phyloP scores from a whole-genome alignment of 306 rosid genomes.

The Calophaca sinica region DNA sequence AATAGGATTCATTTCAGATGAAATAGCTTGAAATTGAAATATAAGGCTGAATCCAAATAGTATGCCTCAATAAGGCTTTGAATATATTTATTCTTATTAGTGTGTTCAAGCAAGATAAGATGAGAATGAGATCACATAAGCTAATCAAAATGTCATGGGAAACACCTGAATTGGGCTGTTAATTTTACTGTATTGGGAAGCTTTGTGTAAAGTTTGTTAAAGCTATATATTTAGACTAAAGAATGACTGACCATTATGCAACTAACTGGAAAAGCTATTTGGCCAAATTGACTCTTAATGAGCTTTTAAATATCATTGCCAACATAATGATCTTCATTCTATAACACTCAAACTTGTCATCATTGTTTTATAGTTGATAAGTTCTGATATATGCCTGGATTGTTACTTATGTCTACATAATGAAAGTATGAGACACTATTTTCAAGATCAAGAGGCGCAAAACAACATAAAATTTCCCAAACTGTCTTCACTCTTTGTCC shows the following conservation, averaged over 20 bases:
- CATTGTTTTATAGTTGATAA: slow-evolving; percentile 17
- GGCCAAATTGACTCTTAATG: slow-evolving; percentile 25
- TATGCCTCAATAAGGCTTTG: neutral
- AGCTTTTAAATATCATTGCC: slow-evolving; percentile 13
- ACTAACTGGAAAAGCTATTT: neutral
- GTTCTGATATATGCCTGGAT: neutral
- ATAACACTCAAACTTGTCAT: slow-evolving; percentile 8
- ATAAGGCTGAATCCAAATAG: neutral
- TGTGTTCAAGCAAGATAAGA: slow-evolving; percentile 1
- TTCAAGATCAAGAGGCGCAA: slow-evolving; percentile 21
- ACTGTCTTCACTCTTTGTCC: neutral
- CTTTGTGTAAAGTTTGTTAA: slow-evolving; percentile 2
- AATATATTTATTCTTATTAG: neutral
- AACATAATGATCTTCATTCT: slow-evolving; percentile 5
- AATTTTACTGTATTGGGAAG: slow-evolving; percentile 10
- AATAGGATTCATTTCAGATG: neutral
- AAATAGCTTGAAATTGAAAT: neutral
- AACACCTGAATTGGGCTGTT: neutral
- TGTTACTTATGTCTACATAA: neutral
- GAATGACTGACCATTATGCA: neutral
- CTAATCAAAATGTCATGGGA: slow-evolving; percentile 15
- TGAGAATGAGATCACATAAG: neutral
- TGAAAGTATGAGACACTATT: slow-evolving; percentile 20
- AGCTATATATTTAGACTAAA: neutral
- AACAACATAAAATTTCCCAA: slow-evolving; percentile 22